A percentile compares a stretch with the other conserved stretches of the same genome.
Conservation (phyloP, 176 grass and related monocot genomes). For the Tuctoria greenei region DNA sequence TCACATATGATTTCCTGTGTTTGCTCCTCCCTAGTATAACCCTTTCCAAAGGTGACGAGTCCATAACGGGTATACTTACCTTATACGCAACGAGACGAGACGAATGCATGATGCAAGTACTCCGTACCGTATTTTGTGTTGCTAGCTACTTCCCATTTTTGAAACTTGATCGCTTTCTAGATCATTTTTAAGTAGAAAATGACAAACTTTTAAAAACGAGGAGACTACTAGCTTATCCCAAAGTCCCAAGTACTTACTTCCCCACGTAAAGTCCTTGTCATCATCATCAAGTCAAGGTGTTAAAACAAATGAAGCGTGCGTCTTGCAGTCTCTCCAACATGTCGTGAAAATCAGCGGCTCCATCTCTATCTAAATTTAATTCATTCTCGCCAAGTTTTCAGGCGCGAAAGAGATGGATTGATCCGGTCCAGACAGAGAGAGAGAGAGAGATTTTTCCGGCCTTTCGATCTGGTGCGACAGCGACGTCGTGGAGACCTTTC, state of each 20-base stretch:
- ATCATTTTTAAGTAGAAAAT: too few species aligned
- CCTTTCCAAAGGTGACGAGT: background rate
- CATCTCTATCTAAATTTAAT: background rate
- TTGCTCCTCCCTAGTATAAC: background rate
- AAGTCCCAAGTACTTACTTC: background rate
- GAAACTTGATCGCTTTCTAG: too few species aligned
- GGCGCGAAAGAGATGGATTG: background rate
- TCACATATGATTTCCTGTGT: too few species aligned
- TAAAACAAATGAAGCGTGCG: background rate
- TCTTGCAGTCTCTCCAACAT: background rate
- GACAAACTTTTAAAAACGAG: too few species aligned
- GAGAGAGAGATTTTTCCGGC: slow-evolving; percentile 11
- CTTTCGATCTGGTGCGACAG: slow-evolving; percentile 1
- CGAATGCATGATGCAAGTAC: slow-evolving; percentile 5
- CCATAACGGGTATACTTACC: background rate
- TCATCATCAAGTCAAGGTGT: background rate
- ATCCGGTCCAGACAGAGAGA: too few species aligned
- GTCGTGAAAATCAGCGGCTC: background rate
- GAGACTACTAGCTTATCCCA: background rate
- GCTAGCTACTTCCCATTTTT: too few species aligned
- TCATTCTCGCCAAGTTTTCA: background rate
- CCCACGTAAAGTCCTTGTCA: background rate
- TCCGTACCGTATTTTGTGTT: background rate
- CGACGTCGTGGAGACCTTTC: background rate
- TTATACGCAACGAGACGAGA: background rate